Evolutionary conservation across 225 moss, liverwort and hornwort species (phyloP).

Genomic region (Anthoceros angustus): DNA sequence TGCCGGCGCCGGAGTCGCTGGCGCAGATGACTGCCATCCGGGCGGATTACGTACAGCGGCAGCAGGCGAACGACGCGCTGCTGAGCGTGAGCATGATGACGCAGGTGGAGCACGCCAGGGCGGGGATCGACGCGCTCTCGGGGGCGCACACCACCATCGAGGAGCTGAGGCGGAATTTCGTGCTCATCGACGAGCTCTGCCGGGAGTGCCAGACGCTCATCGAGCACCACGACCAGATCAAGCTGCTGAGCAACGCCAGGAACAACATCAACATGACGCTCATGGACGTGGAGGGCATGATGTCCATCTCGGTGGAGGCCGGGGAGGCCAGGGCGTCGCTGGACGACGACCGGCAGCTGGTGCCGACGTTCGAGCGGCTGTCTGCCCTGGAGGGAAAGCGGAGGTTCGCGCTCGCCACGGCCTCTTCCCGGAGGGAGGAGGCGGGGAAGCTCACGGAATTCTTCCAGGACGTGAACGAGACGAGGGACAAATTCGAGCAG

Average conservation of each 20-base stretch:
- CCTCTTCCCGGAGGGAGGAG: neutral
- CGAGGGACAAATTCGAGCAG: conserved; percentile 4
- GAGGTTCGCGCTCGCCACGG: neutral
- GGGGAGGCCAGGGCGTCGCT: conserved; percentile 1
- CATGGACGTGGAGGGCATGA: neutral
- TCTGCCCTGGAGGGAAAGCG: neutral
- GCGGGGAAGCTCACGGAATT: neutral
- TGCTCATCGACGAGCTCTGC: conserved; percentile 2
- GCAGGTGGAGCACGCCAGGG: conserved; percentile 8
- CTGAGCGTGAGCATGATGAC: conserved; percentile 1
- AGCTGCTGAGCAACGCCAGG: conserved; percentile 2
- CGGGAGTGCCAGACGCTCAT: conserved; percentile 1
- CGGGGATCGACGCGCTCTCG: neutral
- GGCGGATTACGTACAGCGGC: conserved; percentile 1
- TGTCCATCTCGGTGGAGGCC: conserved; percentile 4
- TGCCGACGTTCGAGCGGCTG: conserved; percentile 3
- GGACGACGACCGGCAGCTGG: conserved; percentile 4
- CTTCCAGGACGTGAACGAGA: neutral
- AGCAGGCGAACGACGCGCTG: conserved; percentile 6
- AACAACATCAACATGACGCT: conserved; percentile 5
- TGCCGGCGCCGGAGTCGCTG: conserved; percentile 4
- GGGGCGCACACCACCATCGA: neutral
- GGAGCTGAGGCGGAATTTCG: neutral
- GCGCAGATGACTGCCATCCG: neutral
- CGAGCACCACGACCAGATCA: conserved; percentile 4